Evolutionary conservation across 2,329 filamentous ascomycete species (phyloP), one percentile per base, ranked within the genome.

Genomic region (Atkinsonella hypoxylon): DNA sequence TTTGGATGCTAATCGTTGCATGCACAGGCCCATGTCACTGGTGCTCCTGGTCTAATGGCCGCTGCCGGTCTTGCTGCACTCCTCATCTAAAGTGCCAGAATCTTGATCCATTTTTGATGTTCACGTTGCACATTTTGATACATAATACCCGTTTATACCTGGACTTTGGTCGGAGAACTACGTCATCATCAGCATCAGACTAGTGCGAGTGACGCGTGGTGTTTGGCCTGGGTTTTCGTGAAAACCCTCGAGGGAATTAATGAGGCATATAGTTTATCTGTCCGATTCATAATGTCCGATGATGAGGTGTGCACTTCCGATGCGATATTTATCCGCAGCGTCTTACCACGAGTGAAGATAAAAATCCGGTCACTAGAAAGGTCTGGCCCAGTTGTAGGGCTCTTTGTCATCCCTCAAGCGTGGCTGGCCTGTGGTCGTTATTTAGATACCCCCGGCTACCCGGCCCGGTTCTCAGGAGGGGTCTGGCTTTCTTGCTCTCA

Each of bases 21-120:
- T 4, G 15, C 18, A 1, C 42, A 67, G 66, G 62, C 70, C 41
- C 66, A 70, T 52, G 63, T 65, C 58, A 75, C 74, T 46, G 70
- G 68, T 51, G 73, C 68, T 38, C 72, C 73, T 20, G 75, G 73
- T 51, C 55, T 76, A 46, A 54, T 77, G 40, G 74, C 72, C 48
- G 74, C 70, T 20, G 74, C 72, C 18, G 75, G 74, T 59, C 53
- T 77, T 44, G 74, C 71, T 40, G 71, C 67, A 54, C 58, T 75
- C 53, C 63, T 78, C 53, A 68, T 78, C 53, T 78, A 73, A 71
- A 22, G 30, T 56, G 55, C 30, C 50, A 50, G 51, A 51, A 22
- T 38, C 46, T 47, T 36, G 40, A 17, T 45, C 51, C 56, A 6
- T 40, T 50, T 57, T 56, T 61, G 54, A 59, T 57, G 50, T 54